Conservation (phyloP, 305 asterid genomes). For the Fraxinus albicans region DNA sequence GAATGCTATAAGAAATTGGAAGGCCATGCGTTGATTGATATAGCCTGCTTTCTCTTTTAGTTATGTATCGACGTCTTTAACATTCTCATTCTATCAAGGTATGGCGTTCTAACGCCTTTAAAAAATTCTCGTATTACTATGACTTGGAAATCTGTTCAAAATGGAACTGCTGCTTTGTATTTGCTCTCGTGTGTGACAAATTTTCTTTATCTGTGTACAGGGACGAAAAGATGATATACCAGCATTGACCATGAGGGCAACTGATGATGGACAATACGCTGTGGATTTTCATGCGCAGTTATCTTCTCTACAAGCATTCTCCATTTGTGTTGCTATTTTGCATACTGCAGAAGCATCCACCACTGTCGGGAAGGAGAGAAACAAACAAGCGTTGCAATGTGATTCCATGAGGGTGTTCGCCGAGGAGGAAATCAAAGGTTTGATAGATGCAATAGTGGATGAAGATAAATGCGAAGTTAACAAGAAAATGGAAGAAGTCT, state of each 20-base stretch:
- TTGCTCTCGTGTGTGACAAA: background rate
- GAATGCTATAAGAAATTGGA: background rate
- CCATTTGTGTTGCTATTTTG: conserved; percentile 70
- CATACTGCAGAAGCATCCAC: conserved; percentile 69
- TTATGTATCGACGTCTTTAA: background rate
- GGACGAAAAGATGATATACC: conserved; percentile 62
- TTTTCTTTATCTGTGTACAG: conserved; percentile 37
- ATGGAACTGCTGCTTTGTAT: background rate
- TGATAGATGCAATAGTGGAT: conserved; percentile 51
- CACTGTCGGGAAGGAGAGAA: conserved; percentile 43
- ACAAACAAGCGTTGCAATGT: conserved; percentile 43
- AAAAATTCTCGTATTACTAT: background rate
- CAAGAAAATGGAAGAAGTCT: conserved; percentile 47
- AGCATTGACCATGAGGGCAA: conserved; percentile 53
- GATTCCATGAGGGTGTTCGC: conserved; percentile 59
- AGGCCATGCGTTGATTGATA: background rate
- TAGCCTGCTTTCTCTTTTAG: background rate
- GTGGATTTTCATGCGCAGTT: conserved; percentile 85
- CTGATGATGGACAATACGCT: conserved; percentile 61
- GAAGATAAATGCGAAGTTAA: conserved; percentile 49
- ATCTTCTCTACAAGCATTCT: conserved; percentile 84
- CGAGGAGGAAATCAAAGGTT: conserved; percentile 56
- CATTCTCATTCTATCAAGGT: background rate
- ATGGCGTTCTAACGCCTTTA: background rate
- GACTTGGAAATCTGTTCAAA: background rate